Evolutionary conservation across 192 early-diverging fungal species (phyloP).

Genomic region (Entomortierella parvispora): DNA sequence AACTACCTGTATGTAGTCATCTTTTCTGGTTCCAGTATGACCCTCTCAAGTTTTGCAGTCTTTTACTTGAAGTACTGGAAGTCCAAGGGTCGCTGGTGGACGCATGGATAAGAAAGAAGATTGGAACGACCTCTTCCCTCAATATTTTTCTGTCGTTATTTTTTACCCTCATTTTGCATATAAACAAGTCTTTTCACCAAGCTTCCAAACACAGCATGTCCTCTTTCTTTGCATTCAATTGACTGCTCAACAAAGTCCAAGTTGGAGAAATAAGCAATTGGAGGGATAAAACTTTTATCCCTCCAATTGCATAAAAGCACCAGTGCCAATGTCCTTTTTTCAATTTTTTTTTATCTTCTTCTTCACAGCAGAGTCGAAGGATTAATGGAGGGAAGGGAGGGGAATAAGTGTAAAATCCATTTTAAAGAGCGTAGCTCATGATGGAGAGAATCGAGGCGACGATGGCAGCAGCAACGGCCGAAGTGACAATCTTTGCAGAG

Average conservation of each 20-base stretch:
- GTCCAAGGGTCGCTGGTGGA: constrained; percentile 50
- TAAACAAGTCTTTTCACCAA: background rate
- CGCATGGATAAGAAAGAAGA: constrained; percentile 15
- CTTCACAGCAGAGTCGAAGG: constrained; percentile 1
- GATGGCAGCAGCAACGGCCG: constrained; percentile 8
- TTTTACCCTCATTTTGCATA: background rate
- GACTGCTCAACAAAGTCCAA: too few species aligned
- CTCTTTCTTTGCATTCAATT: too few species aligned
- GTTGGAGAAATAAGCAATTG: too few species aligned
- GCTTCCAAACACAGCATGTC: background rate
- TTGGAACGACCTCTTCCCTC: background rate
- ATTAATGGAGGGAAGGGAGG: background rate
- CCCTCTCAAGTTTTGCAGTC: constrained; percentile 37
- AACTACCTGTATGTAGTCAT: constrained; percentile 47
- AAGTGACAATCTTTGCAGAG: constrained; percentile 24
- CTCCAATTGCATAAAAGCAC: background rate
- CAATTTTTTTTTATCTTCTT: background rate
- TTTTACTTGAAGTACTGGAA: constrained; percentile 50
- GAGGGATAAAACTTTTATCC: background rate
- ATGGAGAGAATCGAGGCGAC: constrained; percentile 23
- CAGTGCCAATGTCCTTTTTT: background rate
- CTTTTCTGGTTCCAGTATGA: constrained; percentile 41
- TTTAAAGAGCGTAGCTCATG: constrained; percentile 36
- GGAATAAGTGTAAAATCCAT: background rate
- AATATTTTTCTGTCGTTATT: constrained; percentile 1